Evolutionary conservation across 1,284 basidiomycete species (phyloP).

Genomic region (Trametes pubescens): DNA sequence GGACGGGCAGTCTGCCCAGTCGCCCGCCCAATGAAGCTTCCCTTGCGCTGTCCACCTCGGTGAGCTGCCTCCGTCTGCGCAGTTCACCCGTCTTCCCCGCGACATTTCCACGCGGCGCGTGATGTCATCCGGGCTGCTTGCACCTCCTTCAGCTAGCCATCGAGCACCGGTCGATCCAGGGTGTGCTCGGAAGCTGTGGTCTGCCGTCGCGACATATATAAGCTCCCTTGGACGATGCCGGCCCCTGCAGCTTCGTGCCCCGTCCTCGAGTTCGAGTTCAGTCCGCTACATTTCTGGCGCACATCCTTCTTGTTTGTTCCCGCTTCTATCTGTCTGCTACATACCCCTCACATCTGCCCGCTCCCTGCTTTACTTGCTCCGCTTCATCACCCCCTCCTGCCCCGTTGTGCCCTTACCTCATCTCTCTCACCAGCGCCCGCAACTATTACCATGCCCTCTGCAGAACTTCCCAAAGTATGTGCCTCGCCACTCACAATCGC

Average conservation of each 20-base stretch:
- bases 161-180: background rate
- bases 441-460: conserved; percentile 28
- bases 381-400: background rate
- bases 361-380: conserved; percentile 3
- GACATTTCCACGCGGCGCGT: background rate
- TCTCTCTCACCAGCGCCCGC: background rate
- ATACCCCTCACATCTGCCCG: conserved; percentile 2
- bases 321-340: conserved; percentile 1
- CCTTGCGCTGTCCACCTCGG: background rate
- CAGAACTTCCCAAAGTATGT: conserved; percentile 30
- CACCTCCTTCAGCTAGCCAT: background rate
- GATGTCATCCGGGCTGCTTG: background rate
- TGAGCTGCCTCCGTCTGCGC: background rate
- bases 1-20: background rate
- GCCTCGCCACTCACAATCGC: background rate
- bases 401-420: conserved; percentile 6
- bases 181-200: background rate
- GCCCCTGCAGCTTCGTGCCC: background rate
- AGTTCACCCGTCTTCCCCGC: background rate
- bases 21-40: background rate
- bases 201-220: background rate
- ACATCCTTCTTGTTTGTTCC: conserved; percentile 11
- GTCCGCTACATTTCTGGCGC: background rate
- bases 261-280: background rate
- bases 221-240: background rate